These are phyloP conservation scores for Gossypium turneri DNA, from an alignment of 345 rosid species.

Conservation along the genomic window DNA sequence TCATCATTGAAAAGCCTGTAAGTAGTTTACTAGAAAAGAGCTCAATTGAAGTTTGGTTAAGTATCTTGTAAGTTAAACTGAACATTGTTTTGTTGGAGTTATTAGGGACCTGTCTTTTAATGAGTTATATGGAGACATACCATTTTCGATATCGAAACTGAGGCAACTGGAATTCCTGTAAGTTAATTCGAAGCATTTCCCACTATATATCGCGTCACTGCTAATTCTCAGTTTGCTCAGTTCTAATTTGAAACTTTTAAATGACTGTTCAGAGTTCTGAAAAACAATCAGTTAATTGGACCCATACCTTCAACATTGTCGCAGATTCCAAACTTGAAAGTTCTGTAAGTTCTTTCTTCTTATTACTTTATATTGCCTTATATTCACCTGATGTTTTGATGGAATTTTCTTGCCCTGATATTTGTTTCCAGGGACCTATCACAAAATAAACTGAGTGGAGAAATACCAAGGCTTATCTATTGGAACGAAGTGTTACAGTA, in stretches of 20 bases:
- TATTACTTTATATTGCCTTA: neutral
- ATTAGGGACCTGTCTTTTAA: slow-evolving; percentile 82
- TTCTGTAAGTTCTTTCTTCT: slow-evolving; percentile 49
- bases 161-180: slow-evolving; percentile 76
- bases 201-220: neutral
- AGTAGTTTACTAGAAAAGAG: slow-evolving; percentile 23
- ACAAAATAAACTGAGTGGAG: slow-evolving; percentile 84
- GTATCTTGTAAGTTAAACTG: neutral
- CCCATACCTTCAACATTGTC: slow-evolving; percentile 89
- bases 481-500: slow-evolving; percentile 99
- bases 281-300: slow-evolving; percentile 84
- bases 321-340: slow-evolving; percentile 88
- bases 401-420: neutral
- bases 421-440: slow-evolving; percentile 68
- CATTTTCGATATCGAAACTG: slow-evolving; percentile 84
- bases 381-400: neutral
- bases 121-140: slow-evolving; percentile 85
- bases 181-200: slow-evolving; percentile 26
- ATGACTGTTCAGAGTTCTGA: slow-evolving; percentile 48
- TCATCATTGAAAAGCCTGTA: slow-evolving; percentile 69
- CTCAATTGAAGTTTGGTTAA: neutral
- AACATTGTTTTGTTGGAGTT: slow-evolving; percentile 18
- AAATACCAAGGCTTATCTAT: slow-evolving; percentile 93
- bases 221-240: neutral
- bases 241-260: neutral